A percentile compares a stretch with the other conserved stretches of the same genome.
Evolutionary conservation across 2,329 filamentous ascomycete species (phyloP).

Genomic region (Mycocentrospora acerina): DNA sequence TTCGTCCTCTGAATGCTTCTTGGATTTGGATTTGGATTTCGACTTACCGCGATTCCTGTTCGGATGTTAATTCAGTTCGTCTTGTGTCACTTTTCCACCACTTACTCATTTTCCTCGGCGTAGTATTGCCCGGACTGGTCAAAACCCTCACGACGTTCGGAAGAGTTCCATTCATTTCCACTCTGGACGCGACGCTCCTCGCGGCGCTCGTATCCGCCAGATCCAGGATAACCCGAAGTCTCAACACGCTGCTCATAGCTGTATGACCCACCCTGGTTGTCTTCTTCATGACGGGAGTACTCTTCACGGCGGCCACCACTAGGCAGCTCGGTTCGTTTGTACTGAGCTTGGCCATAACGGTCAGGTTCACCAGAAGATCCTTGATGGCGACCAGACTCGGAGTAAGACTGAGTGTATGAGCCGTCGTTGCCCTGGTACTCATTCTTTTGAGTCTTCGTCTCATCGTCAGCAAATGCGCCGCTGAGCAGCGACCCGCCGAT

Average conservation of each 20-base stretch:
- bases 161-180: constrained; percentile 43
- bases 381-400: constrained; percentile 60
- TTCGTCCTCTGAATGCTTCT: constrained; percentile 46
- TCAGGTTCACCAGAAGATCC: constrained; percentile 42
- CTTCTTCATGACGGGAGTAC: constrained; percentile 62
- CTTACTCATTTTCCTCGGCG: constrained; percentile 44
- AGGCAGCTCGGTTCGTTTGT: constrained; percentile 59
- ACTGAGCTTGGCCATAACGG: constrained; percentile 63
- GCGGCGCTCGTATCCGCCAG: constrained; percentile 61
- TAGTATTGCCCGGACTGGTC: constrained; percentile 44
- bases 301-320: constrained; percentile 60
- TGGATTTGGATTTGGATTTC: constrained; percentile 30
- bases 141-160: constrained; percentile 40
- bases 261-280: constrained; percentile 49
- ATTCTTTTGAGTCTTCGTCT: constrained; percentile 57
- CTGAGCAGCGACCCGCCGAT: constrained; percentile 65
- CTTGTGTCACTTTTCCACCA: constrained; percentile 2
- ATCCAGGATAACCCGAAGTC: constrained; percentile 48
- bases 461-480: constrained; percentile 55
- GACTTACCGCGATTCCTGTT: constrained; percentile 39
- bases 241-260: constrained; percentile 63
- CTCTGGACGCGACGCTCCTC: constrained; percentile 57
- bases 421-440: constrained; percentile 60
- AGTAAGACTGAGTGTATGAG: constrained; percentile 62
- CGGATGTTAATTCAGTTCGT: constrained; percentile 10